Evolutionary conservation across 2,329 filamentous ascomycete species (phyloP), one percentile per base, ranked within the genome.

Genomic region (Fusarium decemcellulare): DNA sequence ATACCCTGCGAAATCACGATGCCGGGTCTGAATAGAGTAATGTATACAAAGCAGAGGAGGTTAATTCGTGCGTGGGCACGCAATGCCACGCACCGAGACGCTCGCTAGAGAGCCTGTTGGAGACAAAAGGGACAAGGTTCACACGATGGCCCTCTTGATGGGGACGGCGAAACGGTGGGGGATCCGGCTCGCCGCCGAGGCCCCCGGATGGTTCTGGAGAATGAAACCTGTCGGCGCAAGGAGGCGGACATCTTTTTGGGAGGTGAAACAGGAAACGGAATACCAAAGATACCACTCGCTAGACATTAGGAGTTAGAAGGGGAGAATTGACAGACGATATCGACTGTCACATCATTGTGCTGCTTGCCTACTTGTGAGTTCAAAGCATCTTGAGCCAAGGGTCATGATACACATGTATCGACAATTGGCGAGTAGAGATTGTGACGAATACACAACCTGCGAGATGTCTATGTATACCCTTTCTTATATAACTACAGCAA

Each of bases 241-340:
- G 61, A 62, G 65, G 69, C 59, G 61, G 67, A 61, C 46, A 54
- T 65, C 63, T 60, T 64, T 68, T 60, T 43, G 40, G 67, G 65
- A 65, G 48, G 55, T 55, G 56, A 66, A 59, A 9, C 50, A 63
- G 59, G 59, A 66, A 65, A 65, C 54, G 61, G 68, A 72, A 75
- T 70, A 79, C 76, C 77, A 77, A 80, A 78, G 77, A 80, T 79
- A 76, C 76, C 79, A 77, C 79, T 81, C 79, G 79, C 79, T 81
- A 79, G 76, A 79, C 70, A 76, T 64, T 66, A 76, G 75, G 75
- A 69, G 71, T 72, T 76, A 74, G 64, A 76, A 67, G 61, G 23
- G 23, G 61, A 59, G 48, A 72, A 71, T 65, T 63, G 72, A 72
- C 64, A 74, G 60, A 68, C 54, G 44, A 42, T 59, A 55, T 69